A percentile compares a stretch with the other conserved stretches of the same genome.
phyloP scores from a whole-genome alignment of 352 stramenopile species.

The Globisporangium nagaii region DNA sequence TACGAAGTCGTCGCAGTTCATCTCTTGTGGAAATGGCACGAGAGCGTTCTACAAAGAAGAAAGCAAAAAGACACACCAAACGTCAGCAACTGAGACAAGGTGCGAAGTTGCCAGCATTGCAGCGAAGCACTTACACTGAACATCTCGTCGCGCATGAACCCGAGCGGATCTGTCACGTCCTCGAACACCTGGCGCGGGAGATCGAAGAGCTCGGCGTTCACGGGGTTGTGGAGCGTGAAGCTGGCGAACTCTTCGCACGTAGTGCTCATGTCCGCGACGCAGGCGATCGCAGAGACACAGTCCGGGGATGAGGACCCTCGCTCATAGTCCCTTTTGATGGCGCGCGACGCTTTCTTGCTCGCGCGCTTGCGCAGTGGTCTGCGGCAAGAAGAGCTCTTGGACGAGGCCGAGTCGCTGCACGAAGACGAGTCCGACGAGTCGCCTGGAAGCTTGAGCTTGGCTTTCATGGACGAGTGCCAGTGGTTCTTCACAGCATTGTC shows the following conservation, averaged over 20 bases:
- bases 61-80: not conserved
- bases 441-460: slow-evolving; percentile 26
- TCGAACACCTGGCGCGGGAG: slow-evolving; percentile 13
- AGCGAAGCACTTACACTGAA: not conserved
- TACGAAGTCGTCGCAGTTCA: not conserved
- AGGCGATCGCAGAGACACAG: slow-evolving; percentile 7
- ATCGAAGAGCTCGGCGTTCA: slow-evolving; percentile 7
- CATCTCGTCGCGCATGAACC: slow-evolving; percentile 7
- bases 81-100: not conserved
- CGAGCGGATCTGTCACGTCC: slow-evolving; percentile 8
- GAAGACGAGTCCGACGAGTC: not conserved
- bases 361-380: not conserved
- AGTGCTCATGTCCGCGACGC: not conserved
- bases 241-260: slow-evolving; percentile 11
- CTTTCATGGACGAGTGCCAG: slow-evolving; percentile 89
- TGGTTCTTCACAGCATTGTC: slow-evolving; percentile 99
- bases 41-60: slow-evolving; percentile 1
- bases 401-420: not conserved
- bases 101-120: not conserved
- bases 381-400: not conserved
- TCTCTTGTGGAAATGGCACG: slow-evolving; percentile 1
- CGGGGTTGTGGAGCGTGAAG: slow-evolving; percentile 11
- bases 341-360: slow-evolving; percentile 8
- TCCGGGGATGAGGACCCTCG: slow-evolving; percentile 13
- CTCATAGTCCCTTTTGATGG: slow-evolving; percentile 3